phyloP scores from a whole-genome alignment of 2,329 filamentous ascomycete species.

The Ceratocystis papillata region DNA sequence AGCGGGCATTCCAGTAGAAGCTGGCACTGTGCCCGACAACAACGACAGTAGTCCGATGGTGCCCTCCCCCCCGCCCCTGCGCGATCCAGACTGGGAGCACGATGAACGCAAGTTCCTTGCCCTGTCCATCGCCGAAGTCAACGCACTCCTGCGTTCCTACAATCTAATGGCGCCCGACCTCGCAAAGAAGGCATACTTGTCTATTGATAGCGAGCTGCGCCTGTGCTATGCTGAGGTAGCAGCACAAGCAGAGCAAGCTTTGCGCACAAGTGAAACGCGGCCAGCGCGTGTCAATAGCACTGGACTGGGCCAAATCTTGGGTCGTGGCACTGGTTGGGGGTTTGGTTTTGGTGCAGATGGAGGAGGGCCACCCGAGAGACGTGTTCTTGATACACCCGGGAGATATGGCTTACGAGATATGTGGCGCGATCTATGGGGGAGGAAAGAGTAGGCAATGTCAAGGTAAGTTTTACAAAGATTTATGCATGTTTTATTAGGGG shows the following conservation, averaged over 20 bases:
- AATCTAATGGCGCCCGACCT: conserved; percentile 89
- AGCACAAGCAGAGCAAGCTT: conserved; percentile 51
- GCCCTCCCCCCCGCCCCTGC: conserved; percentile 45
- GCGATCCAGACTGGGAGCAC: conserved; percentile 65
- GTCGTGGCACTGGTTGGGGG: too few species aligned
- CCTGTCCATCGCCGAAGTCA: conserved; percentile 66
- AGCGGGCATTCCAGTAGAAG: conserved; percentile 27
- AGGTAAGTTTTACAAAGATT: too few species aligned
- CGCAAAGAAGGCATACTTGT: conserved; percentile 87
- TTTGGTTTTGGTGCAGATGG: conserved; percentile 45
- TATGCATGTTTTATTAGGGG: too few species aligned
- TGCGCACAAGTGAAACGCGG: too few species aligned
- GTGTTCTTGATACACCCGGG: conserved; percentile 54
- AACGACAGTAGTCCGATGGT: neutral
- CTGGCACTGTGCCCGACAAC: neutral
- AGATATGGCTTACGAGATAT: conserved; percentile 83
- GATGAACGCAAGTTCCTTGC: conserved; percentile 65
- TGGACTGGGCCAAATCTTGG: too few species aligned
- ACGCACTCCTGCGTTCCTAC: conserved; percentile 71
- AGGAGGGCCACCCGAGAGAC: conserved; percentile 34
- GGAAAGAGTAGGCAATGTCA: neutral
- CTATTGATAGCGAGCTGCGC: conserved; percentile 67
- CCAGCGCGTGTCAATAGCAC: too few species aligned
- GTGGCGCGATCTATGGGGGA: conserved; percentile 66
- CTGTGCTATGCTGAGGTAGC: conserved; percentile 80